phyloP scores from a whole-genome alignment of 306 rosid genomes.

The Morella rubra region DNA sequence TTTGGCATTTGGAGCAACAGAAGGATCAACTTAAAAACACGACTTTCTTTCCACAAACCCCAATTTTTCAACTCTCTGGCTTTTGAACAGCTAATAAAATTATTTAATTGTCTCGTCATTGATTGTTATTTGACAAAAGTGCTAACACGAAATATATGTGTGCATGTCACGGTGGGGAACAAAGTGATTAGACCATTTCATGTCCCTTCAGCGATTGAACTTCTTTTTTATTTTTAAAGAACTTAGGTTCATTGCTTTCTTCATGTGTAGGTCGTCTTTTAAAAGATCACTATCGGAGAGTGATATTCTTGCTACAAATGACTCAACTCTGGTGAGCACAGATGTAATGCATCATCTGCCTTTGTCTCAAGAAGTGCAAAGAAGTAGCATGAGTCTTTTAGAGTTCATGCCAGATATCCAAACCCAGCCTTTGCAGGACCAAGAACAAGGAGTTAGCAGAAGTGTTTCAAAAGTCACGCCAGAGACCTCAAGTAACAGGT shows the following conservation, averaged over 20 bases:
- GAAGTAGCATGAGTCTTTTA: constrained; percentile 34
- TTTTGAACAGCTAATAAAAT: constrained; percentile 4
- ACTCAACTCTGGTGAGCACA: constrained; percentile 38
- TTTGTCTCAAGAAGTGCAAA: constrained; percentile 39
- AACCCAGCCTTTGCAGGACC: constrained; percentile 1
- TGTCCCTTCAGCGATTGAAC: neutral
- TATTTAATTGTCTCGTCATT: neutral
- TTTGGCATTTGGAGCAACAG: neutral
- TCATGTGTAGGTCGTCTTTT: constrained; percentile 52
- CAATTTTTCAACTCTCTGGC: neutral
- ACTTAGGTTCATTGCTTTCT: constrained; percentile 2
- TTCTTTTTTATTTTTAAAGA: neutral
- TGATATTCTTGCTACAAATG: constrained; percentile 55
- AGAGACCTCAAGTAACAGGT: constrained; percentile 65
- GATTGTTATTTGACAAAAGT: neutral
- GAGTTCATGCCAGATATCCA: constrained; percentile 42
- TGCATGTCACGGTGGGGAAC: constrained; percentile 8
- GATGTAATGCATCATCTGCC: constrained; percentile 40
- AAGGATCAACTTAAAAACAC: neutral
- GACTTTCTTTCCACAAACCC: neutral
- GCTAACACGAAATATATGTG: neutral
- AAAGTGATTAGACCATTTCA: neutral
- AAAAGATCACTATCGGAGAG: constrained; percentile 88
- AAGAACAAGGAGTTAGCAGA: neutral
- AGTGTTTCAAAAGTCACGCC: neutral